These are phyloP conservation scores for Mycena pura DNA, from an alignment of 768 basidiomycete species.

Conservation along the genomic window DNA sequence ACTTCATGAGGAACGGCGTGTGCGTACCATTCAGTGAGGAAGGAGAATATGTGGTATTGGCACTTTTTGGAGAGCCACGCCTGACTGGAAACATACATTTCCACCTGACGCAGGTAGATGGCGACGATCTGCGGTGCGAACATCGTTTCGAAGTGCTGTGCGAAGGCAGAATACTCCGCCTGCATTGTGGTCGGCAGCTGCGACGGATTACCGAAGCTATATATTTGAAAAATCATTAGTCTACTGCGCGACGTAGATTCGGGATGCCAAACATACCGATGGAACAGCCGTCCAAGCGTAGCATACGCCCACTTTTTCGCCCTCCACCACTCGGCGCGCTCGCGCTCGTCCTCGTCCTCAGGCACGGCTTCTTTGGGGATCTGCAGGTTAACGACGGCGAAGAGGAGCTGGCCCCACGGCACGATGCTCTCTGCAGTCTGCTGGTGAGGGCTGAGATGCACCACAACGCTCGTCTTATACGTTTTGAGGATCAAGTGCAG, in stretches of 20 bases:
- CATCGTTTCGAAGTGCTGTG: constrained; percentile 74
- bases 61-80: constrained; percentile 85
- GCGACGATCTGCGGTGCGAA: constrained; percentile 91
- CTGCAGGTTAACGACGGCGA: constrained; percentile 76
- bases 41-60: constrained; percentile 83
- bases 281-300: constrained; percentile 81
- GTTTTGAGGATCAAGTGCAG: constrained; percentile 88
- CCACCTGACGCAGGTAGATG: constrained; percentile 74
- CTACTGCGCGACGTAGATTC: too few relatives aligned
- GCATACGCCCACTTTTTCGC: constrained; percentile 93
- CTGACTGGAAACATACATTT: constrained; percentile 75
- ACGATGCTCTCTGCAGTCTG: constrained; percentile 78
- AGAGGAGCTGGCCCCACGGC: constrained; percentile 87
- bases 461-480: constrained; percentile 83
- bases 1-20: background rate
- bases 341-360: constrained; percentile 75
- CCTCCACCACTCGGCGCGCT: constrained; percentile 88
- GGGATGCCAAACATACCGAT: constrained; percentile 66
- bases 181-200: constrained; percentile 80
- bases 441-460: constrained; percentile 75
- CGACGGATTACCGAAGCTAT: constrained; percentile 84
- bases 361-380: constrained; percentile 72
- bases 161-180: constrained; percentile 72
- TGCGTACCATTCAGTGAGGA: constrained; percentile 86
- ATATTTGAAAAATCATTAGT: background rate